phyloP scores from a whole-genome alignment of 768 basidiomycete species.

The Astraeus odoratus region DNA sequence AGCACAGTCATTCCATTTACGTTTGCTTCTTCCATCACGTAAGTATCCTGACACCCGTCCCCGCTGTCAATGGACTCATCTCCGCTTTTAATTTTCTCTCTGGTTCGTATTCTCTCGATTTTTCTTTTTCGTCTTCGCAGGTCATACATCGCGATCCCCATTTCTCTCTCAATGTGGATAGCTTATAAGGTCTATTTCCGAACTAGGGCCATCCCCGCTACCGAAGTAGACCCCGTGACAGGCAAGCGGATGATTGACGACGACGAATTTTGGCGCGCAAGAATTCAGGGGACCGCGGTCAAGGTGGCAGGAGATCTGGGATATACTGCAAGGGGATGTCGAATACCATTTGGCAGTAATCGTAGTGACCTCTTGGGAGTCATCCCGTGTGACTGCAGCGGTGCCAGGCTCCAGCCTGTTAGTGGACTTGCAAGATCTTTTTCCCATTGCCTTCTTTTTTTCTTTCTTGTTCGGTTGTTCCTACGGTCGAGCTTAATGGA shows the following conservation, averaged over 20 bases:
- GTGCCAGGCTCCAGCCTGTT: not conserved
- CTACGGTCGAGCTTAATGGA: not conserved
- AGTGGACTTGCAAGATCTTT: not conserved
- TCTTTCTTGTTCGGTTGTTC: not conserved
- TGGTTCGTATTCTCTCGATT: not conserved
- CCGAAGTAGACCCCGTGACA: slow-evolving; percentile 53
- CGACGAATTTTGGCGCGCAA: slow-evolving; percentile 47
- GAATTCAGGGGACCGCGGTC: slow-evolving; percentile 31
- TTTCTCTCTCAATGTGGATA: slow-evolving; percentile 8
- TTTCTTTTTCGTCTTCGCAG: not conserved
- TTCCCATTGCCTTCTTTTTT: not conserved
- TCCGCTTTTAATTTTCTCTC: slow-evolving; percentile 16
- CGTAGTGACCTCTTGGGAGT: no score
- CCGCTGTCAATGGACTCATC: slow-evolving; percentile 15
- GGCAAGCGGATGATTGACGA: slow-evolving; percentile 56
- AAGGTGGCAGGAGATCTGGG: slow-evolving; percentile 8
- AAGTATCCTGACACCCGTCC: slow-evolving; percentile 16
- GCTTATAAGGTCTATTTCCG: slow-evolving; percentile 21
- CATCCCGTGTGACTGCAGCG: no score
- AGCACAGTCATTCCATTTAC: slow-evolving; percentile 33
- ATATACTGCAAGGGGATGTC: slow-evolving; percentile 1
- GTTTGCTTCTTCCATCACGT: slow-evolving; percentile 56
- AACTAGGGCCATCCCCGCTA: slow-evolving; percentile 24
- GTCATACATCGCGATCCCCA: slow-evolving; percentile 12
- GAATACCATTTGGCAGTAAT: not conserved